A percentile compares a stretch with the other conserved stretches of the same genome.
Conservation (phyloP, 495 filamentous ascomycete genomes). For the Melanomma pulvis-pyrius region DNA sequence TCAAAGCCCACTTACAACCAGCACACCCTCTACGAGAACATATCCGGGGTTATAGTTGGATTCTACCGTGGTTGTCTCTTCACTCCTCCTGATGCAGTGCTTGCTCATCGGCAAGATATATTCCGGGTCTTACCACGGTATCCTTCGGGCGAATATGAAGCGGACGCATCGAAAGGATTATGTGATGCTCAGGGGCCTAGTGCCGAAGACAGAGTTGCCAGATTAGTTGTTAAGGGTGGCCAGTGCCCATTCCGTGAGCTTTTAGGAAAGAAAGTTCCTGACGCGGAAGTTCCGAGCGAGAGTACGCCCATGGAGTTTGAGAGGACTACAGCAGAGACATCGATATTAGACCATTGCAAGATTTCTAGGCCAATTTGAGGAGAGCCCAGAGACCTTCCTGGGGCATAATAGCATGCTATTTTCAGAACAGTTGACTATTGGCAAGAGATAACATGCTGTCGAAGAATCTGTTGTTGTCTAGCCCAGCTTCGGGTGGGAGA, state of each 20-base stretch:
- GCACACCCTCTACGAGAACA: no score
- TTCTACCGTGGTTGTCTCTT: no score
- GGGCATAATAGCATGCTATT: not conserved
- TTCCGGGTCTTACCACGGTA: not conserved
- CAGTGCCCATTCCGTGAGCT: not conserved
- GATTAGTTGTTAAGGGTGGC: not conserved
- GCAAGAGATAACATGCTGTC: constrained; percentile 19
- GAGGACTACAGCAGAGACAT: not conserved
- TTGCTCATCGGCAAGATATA: no score
- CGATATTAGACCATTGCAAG: not conserved
- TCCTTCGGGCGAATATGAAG: not conserved
- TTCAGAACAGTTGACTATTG: constrained; percentile 15
- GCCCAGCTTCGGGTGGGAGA: constrained; percentile 10
- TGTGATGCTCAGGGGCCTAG: not conserved
- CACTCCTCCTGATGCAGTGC: no score
- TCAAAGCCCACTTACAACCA: no score
- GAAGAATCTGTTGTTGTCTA: constrained; percentile 23
- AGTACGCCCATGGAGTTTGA: not conserved
- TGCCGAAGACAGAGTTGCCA: not conserved
- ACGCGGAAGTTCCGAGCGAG: not conserved
- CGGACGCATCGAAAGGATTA: constrained; percentile 14
- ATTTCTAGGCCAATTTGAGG: no score
- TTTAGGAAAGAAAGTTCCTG: not conserved
- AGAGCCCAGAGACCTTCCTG: no score
- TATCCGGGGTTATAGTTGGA: no score